phyloP scores from a whole-genome alignment of 345 rosid species.

The Salix arbutifolia region DNA sequence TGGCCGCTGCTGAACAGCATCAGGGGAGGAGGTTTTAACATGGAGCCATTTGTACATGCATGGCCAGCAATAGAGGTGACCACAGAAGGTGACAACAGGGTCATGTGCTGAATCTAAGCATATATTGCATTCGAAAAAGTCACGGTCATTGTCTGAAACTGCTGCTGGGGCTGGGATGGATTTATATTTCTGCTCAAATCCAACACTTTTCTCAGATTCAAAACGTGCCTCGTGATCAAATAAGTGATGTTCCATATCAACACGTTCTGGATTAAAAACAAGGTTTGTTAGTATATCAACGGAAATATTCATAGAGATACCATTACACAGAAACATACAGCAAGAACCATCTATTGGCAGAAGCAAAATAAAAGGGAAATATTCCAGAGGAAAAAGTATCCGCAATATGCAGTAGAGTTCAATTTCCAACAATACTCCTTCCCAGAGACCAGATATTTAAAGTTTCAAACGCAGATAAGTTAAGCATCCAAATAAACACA shows the following conservation, averaged over 20 bases:
- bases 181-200: slow-evolving; percentile 36
- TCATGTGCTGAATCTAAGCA: slow-evolving; percentile 33
- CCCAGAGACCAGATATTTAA: neutral
- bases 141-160: slow-evolving; percentile 8
- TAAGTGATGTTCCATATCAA: slow-evolving; percentile 38
- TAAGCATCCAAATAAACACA: neutral
- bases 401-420: neutral
- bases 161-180: slow-evolving; percentile 11
- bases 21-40: slow-evolving; percentile 13
- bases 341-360: neutral
- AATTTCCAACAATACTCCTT: neutral
- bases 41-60: slow-evolving; percentile 34
- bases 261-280: slow-evolving; percentile 17
- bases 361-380: no score
- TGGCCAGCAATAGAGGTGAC: slow-evolving; percentile 36
- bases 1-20: slow-evolving; percentile 10
- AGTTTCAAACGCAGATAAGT: neutral
- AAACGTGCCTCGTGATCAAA: slow-evolving; percentile 33
- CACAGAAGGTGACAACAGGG: slow-evolving; percentile 34
- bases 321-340: neutral
- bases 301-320: neutral
- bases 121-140: slow-evolving; percentile 26
- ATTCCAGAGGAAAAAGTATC: neutral
- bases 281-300: neutral
- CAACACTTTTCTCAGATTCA: slow-evolving; percentile 29